Base-by-base conservation (phyloP, 495 filamentous ascomycete genomes). In the Annulohypoxylon nitens region DNA sequence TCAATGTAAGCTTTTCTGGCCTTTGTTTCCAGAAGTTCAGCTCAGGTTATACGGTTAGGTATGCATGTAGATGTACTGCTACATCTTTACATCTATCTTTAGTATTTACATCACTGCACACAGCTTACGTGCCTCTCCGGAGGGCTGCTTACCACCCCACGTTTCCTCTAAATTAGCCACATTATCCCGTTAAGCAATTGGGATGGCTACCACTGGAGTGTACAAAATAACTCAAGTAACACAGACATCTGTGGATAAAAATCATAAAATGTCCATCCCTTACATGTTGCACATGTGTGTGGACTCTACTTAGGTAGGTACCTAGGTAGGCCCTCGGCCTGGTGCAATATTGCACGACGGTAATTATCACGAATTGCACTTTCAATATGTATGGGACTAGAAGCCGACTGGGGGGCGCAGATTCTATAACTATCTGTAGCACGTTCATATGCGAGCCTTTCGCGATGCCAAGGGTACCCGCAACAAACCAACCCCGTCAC, bases 401-500 rank as follows among this genome's bases (percentile, higher is more conserved):
- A 18, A 36, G 30, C 36, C 41, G 10, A 16, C 4, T 16, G 53
- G 12, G n/a, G 26, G 6, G 14, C 14, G 18, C 14, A 36, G 16
- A 37, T 57, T 16, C 33, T 30, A 36, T 36, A 37, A 6, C 2
- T 33, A 47, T 33, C 36, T 39, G 14, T 47, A 14, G 6, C 4
- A 20, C 16, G 6, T 47, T 30, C 30, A 9, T 43, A 55, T 64
- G 25, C 20, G 25, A 51, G 11, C 45, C 14, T 53, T 51, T 33
- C 50, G 11, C 36, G 33, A 8, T 20, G 23, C 30, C 20, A 57
- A 26, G 34, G 37, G 62, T 57, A 55, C 45, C 51, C n/a, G 50
- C 18, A 45, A 45, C 50, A 23, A 57, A 34, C 51, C 50, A 41
- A 39, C 50, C 50, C 20, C 50, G 39, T 60, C 9, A 30, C 30